These are phyloP conservation scores for Paspalum notatum DNA, from an alignment of 176 grass and related monocot species.

Conservation along the genomic window DNA sequence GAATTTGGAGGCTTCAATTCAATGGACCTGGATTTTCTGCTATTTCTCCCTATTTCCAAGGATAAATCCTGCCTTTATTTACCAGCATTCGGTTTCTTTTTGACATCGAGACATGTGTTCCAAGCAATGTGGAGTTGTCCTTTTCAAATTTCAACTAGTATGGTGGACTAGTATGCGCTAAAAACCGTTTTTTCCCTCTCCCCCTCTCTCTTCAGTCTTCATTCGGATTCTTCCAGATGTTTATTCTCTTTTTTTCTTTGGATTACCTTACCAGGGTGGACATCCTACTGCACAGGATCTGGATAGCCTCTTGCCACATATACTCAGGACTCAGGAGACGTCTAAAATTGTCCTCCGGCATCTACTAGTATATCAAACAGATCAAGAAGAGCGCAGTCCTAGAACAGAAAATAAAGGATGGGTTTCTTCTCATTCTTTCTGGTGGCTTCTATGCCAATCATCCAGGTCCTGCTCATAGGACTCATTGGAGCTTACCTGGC, in stretches of 20 bases:
- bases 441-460: slow-evolving; percentile 73
- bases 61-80: not conserved
- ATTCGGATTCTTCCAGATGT: not conserved
- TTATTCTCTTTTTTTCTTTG: not conserved
- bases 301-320: not conserved
- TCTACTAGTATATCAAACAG: not conserved
- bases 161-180: too few species aligned
- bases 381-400: not conserved
- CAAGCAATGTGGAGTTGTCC: not conserved
- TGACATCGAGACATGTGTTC: not conserved
- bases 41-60: not conserved
- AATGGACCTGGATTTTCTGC: not conserved
- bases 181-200: not conserved
- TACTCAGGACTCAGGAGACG: not conserved
- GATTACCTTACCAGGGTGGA: not conserved
- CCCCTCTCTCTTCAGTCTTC: too few species aligned
- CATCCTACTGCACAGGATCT: not conserved
- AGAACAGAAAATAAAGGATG: slow-evolving; percentile 56
- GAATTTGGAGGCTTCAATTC: not conserved
- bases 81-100: not conserved
- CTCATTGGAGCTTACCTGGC: slow-evolving; percentile 77
- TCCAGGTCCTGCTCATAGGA: slow-evolving; percentile 91
- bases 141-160: slow-evolving; percentile 4
- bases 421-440: slow-evolving; percentile 65
- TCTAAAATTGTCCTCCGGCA: not conserved